phyloP scores from a whole-genome alignment of 2,329 filamentous ascomycete species.

The Colletotrichum sp. region DNA sequence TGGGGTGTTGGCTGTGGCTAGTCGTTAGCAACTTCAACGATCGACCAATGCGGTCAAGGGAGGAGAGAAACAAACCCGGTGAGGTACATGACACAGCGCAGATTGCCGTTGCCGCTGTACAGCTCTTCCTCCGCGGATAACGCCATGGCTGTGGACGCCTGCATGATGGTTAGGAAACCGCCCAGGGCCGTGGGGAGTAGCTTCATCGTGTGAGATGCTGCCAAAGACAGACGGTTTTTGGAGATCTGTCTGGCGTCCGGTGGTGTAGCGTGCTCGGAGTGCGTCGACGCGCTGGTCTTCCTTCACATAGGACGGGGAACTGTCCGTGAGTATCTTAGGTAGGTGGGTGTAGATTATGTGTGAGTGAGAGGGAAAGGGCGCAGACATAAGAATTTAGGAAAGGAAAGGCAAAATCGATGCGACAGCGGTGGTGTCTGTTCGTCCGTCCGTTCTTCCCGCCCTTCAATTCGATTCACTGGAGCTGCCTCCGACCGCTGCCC shows the following conservation, averaged over 20 bases:
- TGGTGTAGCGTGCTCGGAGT: background rate
- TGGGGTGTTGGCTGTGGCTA: conserved; percentile 48
- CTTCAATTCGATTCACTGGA: background rate
- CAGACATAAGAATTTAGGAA: background rate
- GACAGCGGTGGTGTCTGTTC: background rate
- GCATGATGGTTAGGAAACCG: background rate
- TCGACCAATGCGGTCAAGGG: background rate
- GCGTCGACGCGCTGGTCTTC: background rate
- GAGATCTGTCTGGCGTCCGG: background rate
- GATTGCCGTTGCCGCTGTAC: background rate
- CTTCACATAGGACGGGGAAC: background rate
- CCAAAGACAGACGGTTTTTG: background rate
- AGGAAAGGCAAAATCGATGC: background rate
- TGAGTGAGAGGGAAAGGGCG: no score
- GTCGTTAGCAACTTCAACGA: background rate
- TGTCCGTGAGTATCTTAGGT: background rate
- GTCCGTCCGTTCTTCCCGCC: background rate
- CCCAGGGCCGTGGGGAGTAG: background rate
- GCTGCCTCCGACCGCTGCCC: background rate
- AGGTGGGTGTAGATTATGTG: background rate
- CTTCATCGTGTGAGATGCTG: conserved; percentile 2
- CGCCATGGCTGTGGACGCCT: conserved; percentile 7
- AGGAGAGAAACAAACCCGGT: conserved; percentile 44
- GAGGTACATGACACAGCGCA: conserved; percentile 51
- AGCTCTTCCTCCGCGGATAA: background rate